Evolutionary conservation across 352 stramenopile species (phyloP).

Genomic region (Globisporangium recalcitrans): DNA sequence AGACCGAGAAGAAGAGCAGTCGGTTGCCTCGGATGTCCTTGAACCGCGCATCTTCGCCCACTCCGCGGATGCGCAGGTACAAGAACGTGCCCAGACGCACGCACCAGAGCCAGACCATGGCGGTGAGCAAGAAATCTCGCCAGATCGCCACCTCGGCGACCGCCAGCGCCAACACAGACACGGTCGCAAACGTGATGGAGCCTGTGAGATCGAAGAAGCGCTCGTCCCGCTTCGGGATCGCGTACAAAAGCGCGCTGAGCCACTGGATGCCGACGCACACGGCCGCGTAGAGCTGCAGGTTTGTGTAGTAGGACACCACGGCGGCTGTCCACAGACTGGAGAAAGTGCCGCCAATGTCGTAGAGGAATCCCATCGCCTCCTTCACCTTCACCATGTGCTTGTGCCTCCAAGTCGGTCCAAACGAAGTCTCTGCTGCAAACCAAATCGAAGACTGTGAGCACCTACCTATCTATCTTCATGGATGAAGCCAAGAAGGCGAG

Average conservation of each 20-base stretch:
- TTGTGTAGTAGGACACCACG: slow-evolving; percentile 24
- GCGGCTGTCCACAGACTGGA: too few species aligned
- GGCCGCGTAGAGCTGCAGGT: slow-evolving; percentile 44
- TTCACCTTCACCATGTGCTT: too few species aligned
- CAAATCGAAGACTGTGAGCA: too few species aligned
- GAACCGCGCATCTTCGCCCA: slow-evolving; percentile 74
- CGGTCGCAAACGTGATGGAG: slow-evolving; percentile 55
- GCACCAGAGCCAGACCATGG: slow-evolving; percentile 76
- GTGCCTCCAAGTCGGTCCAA: too few species aligned
- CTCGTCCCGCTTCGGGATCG: slow-evolving; percentile 64
- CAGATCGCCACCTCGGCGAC: too few species aligned
- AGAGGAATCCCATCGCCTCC: too few species aligned
- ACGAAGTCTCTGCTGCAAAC: too few species aligned
- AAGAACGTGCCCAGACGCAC: slow-evolving; percentile 73
- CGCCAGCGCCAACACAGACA: slow-evolving; percentile 45
- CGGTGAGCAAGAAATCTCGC: slow-evolving; percentile 47
- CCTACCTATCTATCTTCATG: too few species aligned
- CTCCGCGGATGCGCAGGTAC: slow-evolving; percentile 62
- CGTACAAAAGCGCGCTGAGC: slow-evolving; percentile 63
- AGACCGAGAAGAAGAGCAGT: slow-evolving; percentile 68
- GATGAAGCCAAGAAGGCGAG: too few species aligned
- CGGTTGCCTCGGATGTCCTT: slow-evolving; percentile 52
- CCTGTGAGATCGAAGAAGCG: slow-evolving; percentile 83
- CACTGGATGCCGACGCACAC: slow-evolving; percentile 59
- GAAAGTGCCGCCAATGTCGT: too few species aligned